Base-by-base conservation (phyloP, 139 green algal species). In the Limnomonas spitsbergensis region DNA sequence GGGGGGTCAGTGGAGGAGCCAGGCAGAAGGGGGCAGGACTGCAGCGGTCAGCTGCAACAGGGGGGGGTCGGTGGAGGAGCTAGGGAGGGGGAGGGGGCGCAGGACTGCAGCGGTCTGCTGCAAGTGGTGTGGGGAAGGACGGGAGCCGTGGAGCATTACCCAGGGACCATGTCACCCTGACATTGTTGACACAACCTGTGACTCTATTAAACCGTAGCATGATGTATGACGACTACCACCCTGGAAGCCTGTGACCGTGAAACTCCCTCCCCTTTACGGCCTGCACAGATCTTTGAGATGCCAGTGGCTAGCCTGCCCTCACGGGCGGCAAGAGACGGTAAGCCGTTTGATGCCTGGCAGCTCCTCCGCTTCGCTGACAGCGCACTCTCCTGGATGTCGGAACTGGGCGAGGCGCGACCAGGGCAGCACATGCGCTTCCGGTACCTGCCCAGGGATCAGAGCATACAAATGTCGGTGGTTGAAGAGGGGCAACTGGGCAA, bases 281-380 rank as follows among this genome's bases (percentile, higher is more conserved):
- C n/a, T n/a, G 6, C 66, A 7, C 66, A 72, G 66, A 37, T 72
- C 7, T 32, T 39, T 7, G 9, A 37, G 6, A 14, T 72, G 26
- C n/a, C 66, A 20, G 66, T 72, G 6, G 26, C 27, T 20, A 72
- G 7, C 6, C 66, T 72, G 9, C 66, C 66, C n/a, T 72, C 66
- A 7, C 24, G 6, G 27, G 66, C 66, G 9, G 66, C 66, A 7
- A 20, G 24, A 39, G 66, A 7, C 9, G 24, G 26, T 24, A 7
- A 72, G 27, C 26, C 26, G 9, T 72, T 72, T 37, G n/a, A 72
- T 72, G 66, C 66, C 9, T 72, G 66, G 66, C 66, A 72, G 66
- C 66, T 72, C 7, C 29, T 72, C 9, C 66, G 66, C 26, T 72
- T 72, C 24, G 66, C 26, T 7, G 66, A 72, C 7, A 39, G n/a